These are phyloP conservation scores for Pseudocohnilembus persalinus DNA, from an alignment of 169 alveolate genomes.

Conservation along the genomic window DNA sequence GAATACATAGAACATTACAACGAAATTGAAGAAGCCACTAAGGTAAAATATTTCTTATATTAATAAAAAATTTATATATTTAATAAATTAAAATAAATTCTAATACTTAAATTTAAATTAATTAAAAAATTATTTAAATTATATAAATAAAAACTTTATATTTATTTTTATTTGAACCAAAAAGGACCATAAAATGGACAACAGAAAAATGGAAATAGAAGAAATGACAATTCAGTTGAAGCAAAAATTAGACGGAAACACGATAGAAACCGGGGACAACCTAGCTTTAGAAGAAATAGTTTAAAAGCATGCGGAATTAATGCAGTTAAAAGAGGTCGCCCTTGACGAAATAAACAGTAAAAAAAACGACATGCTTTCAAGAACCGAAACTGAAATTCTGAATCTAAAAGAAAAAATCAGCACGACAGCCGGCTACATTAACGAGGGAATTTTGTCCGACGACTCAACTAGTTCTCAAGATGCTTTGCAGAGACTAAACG, in stretches of 20 bases:
- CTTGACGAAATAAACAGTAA: constrained; percentile 51
- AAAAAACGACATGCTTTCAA: constrained; percentile 42
- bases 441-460: constrained; percentile 37
- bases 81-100: too few species aligned
- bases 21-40: neutral
- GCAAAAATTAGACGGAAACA: constrained; percentile 27
- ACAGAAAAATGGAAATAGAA: constrained; percentile 57
- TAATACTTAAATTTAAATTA: too few species aligned
- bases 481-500: constrained; percentile 53
- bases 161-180: too few species aligned
- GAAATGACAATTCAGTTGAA: constrained; percentile 63
- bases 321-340: constrained; percentile 44
- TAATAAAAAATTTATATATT: too few species aligned
- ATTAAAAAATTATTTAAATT: too few species aligned
- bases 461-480: constrained; percentile 54
- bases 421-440: constrained; percentile 30
- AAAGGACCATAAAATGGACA: constrained; percentile 47
- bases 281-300: constrained; percentile 40
- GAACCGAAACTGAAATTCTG: constrained; percentile 49
- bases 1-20: constrained; percentile 44
- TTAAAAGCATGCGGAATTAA: constrained; percentile 34
- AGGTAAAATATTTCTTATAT: too few species aligned
- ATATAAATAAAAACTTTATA: too few species aligned
- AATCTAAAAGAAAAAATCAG: constrained; percentile 53
- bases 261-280: constrained; percentile 9